phyloP scores from a whole-genome alignment of 257 asterid species.

The Fraxinus americana region DNA sequence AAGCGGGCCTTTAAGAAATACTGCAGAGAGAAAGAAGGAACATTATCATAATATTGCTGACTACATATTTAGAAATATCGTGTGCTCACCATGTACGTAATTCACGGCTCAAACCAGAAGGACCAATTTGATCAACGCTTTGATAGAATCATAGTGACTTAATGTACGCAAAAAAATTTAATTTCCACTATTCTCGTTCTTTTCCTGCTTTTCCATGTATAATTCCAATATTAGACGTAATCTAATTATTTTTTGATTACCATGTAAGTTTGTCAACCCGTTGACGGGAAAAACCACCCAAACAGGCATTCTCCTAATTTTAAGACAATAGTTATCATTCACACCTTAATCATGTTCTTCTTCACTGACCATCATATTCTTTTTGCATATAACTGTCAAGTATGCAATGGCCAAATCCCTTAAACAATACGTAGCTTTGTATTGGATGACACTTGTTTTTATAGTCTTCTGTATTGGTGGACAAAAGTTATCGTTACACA shows the following conservation, averaged over 20 bases:
- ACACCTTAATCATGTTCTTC: not conserved
- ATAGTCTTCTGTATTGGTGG: not conserved
- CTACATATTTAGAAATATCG: not conserved
- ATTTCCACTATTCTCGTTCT: not conserved
- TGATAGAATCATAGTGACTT: not conserved
- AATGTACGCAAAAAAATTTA: not conserved
- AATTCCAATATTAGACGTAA: not conserved
- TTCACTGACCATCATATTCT: not conserved
- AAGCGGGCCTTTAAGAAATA: constrained; percentile 55
- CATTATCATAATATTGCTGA: not conserved
- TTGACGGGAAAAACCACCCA: not conserved
- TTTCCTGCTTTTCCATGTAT: not conserved
- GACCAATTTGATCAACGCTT: not conserved
- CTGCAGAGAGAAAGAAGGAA: constrained; percentile 31
- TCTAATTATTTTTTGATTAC: not conserved
- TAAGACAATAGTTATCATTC: not conserved
- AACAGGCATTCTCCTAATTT: not conserved
- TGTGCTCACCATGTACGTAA: not conserved
- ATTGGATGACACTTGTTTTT: not conserved
- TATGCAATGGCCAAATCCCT: not conserved
- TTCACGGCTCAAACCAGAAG: not conserved
- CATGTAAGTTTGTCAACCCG: not conserved
- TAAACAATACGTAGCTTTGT: not conserved
- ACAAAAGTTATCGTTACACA: not conserved
- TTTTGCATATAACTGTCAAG: not conserved